Percentiles rank a stretch among this genome's conserved stretches.
Evolutionary conservation across 805 yeast genomes (phyloP).

Genomic region (Alloascoidea hylecoeti): DNA sequence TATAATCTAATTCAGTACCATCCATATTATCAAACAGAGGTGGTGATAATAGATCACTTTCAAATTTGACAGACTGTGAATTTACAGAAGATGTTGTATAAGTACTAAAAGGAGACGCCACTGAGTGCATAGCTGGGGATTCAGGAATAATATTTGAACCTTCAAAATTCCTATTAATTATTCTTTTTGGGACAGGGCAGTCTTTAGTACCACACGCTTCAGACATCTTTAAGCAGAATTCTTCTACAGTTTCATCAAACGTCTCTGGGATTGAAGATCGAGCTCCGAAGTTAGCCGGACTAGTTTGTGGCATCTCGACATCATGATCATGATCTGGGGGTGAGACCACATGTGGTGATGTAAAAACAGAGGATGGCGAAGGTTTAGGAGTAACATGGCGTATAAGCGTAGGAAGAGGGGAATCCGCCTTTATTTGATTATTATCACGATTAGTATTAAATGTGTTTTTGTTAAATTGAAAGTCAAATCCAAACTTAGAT

Average conservation of each 20-base stretch:
- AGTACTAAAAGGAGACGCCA: not conserved
- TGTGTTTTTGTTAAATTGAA: not conserved
- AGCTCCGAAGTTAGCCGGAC: not conserved
- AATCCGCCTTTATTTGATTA: not conserved
- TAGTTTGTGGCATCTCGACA: not conserved
- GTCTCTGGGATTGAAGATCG: too few species aligned
- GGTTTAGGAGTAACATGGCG: not conserved
- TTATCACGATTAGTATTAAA: not conserved
- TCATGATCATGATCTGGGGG: not conserved
- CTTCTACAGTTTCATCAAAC: constrained; percentile 35
- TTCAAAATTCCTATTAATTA: too few species aligned
- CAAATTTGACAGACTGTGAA: not conserved
- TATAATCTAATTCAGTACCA: not conserved
- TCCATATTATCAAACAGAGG: not conserved
- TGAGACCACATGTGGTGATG: not conserved
- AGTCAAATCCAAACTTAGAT: not conserved
- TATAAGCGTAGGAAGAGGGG: not conserved
- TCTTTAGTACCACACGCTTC: constrained; percentile 74
- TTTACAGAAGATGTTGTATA: not conserved
- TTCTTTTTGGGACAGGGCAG: constrained; percentile 45
- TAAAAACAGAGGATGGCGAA: not conserved
- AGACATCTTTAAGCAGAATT: constrained; percentile 60
- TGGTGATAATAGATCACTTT: not conserved
- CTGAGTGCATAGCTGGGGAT: not conserved
- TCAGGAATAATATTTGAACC: too few species aligned